Base-by-base conservation (phyloP, 2,329 filamentous ascomycete genomes). In the Bisporella sp. region DNA sequence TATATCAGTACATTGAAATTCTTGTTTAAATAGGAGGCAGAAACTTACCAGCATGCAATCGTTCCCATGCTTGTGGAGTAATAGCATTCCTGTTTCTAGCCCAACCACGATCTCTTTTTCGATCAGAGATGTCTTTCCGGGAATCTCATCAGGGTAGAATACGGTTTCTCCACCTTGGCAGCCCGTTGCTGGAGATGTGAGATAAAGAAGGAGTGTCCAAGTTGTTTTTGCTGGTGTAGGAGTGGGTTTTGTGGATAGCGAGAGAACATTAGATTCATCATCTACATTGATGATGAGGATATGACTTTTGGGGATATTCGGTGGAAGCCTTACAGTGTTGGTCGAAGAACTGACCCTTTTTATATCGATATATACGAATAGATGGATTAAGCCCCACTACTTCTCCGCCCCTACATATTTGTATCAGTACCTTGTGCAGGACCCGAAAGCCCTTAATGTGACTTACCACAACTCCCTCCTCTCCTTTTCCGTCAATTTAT, bases 151-250 rank as follows among this genome's bases (percentile, higher is more conserved):
- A 0, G 88, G 87, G 64, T 95, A 95, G 68, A 96, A 96, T 32
- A 93, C 88, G 0, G 92, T 96, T 68, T 96, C 89, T 32, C 92
- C 92, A 28, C 92, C 92, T 28, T 79, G 67, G 60, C 90, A 95
- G 4, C 86, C 87, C 5, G 87, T 87, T 1, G 77, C 70, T 2
- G 81, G 74, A 1, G 85, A 89, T 1, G 87, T 93, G 49, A 96
- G 76, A 64, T 96, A 97, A 35, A 96, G 78, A 0, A 96, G 75
- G 5, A 96, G 73, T 0, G 92, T 96, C 90, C 91, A 96, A 0
- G 90, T 96, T 5, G 92, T 96, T 61, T 77, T 83, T 21, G 78
- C 84, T 28, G 73, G 71, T 8, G 69, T 68, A n/a, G 66, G 57
- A 7, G 46, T 55, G 6, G 65, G 66, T 31, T 67, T 64, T 31